phyloP scores from a whole-genome alignment of 2,329 filamentous ascomycete species.

The Rhinocladiella similis region DNA sequence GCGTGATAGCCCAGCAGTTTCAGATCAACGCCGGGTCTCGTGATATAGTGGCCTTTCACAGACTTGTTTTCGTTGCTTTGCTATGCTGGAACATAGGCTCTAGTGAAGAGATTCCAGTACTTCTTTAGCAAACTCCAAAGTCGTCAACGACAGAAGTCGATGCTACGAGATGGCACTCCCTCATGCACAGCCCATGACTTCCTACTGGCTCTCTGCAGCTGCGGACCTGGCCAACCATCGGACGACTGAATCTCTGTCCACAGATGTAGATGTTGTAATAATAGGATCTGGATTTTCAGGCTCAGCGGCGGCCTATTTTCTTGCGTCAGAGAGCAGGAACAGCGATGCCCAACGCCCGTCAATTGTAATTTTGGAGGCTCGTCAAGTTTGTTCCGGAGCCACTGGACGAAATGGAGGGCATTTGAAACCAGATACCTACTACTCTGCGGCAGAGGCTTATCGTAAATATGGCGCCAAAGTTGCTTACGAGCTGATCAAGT shows the following conservation, averaged over 20 bases:
- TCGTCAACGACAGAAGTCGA: no score
- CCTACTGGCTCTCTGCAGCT: conserved; percentile 20
- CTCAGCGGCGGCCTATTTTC: conserved; percentile 46
- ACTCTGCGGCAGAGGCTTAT: conserved; percentile 35
- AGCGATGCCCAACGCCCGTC: conserved; percentile 29
- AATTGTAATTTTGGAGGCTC: conserved; percentile 43
- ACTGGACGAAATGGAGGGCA: conserved; percentile 50
- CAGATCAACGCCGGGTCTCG: no score
- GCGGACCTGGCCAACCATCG: conserved; percentile 19
- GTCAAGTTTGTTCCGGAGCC: conserved; percentile 46
- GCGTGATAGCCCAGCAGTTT: no score
- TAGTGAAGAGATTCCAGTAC: no score
- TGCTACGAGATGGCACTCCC: conserved; percentile 9
- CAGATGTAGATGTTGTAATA: conserved; percentile 46
- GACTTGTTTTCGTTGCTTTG: no score
- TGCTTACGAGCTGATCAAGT: conserved; percentile 40
- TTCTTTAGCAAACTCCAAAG: no score
- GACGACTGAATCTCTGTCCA: conserved; percentile 35
- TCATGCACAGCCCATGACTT: conserved; percentile 16
- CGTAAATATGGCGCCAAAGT: conserved; percentile 37
- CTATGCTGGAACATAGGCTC: no score
- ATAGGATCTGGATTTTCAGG: conserved; percentile 52
- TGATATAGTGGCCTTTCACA: no score
- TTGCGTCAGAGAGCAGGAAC: conserved; percentile 30
- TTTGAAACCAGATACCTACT: conserved; percentile 45